Evolutionary conservation across 495 filamentous ascomycete species (phyloP), one percentile per base, ranked within the genome.

Genomic region (Neohortaea acidophila): DNA sequence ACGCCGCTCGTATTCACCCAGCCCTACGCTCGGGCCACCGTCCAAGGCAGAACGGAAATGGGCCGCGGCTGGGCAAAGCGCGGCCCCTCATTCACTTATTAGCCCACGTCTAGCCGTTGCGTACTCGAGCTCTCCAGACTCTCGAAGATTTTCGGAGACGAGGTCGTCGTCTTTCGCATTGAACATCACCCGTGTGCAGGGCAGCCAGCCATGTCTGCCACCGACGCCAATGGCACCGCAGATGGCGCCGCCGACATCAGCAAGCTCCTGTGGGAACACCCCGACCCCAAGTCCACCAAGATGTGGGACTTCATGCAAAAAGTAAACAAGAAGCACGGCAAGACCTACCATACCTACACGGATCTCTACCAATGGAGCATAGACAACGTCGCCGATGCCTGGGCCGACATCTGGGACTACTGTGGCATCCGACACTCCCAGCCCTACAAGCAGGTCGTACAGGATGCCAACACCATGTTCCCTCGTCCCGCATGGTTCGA

Each of bases 341-440:
- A 81, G 24, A 55, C 62, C 11, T 64, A 91, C 39, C 49, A 62
- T 13, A 69, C 66, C 49, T 87, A 92, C 49, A 57, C 75, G 15
- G 65, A 70, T 9, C 67, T 94, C 10, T 79, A 84, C 62, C 62
- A 68, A 48, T 97, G 89, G 89, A 91, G 82, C 38, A 70, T 85
- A 36, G 67, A 76, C 13, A 69, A 91, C 49, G 66, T 82, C 17
- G 66, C 72, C 9, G 56, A 67, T 5, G 89, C 93, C 51, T 97
- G 89, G 89, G 74, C 66, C 14, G 75, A 89, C 45, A 69, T 86
- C 6, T 94, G 84, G 84, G 60, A 79, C 29, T 89, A 77, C 54
- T 79, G 75, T 4, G 72, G 75, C 24, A 69, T 94, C 47, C 72
- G 65, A 38, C 70, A 80, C 12, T 78, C 79, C n/a, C 57, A 59